A percentile compares a stretch with the other conserved stretches of the same genome.
phyloP scores from a whole-genome alignment of 2,329 filamentous ascomycete species.

The Nothophoma quercina region DNA sequence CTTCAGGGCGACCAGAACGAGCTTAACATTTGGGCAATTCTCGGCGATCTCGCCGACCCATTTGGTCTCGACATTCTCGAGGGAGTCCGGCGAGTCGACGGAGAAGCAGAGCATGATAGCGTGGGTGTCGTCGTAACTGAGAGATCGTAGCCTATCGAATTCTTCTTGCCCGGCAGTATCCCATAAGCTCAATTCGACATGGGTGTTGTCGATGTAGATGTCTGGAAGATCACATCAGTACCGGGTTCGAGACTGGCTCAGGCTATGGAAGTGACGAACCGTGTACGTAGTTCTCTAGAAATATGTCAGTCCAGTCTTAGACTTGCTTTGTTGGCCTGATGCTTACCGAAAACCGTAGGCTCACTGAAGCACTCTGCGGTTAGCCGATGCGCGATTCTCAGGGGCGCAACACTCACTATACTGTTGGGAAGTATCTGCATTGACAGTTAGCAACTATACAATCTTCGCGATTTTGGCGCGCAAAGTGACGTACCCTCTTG shows the following conservation, averaged over 20 bases:
- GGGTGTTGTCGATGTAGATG: conserved; percentile 96
- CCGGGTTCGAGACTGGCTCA: not conserved
- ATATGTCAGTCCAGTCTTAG: conserved; percentile 28
- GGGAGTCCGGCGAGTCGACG: conserved; percentile 90
- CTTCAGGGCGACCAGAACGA: conserved; percentile 94
- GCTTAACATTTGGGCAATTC: conserved; percentile 93
- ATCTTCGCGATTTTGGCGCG: not conserved
- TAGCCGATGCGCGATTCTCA: conserved; percentile 23
- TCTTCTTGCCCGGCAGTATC: conserved; percentile 99
- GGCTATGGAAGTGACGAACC: conserved; percentile 62
- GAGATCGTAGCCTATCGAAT: conserved; percentile 92
- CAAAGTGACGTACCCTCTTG: conserved; percentile 75
- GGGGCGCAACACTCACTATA: conserved; percentile 70
- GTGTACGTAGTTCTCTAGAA: conserved; percentile 92
- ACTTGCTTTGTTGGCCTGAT: not conserved
- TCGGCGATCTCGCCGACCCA: conserved; percentile 98
- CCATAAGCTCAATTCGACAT: conserved; percentile 97
- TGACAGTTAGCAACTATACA: conserved; percentile 8
- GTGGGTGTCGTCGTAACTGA: conserved; percentile 98
- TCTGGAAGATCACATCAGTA: conserved; percentile 61
- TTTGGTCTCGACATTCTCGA: conserved; percentile 98
- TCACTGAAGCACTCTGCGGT: conserved; percentile 62
- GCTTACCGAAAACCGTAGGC: conserved; percentile 84
- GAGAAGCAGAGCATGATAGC: conserved; percentile 99
- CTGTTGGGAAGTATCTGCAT: conserved; percentile 89